Percentiles rank a stretch among this genome's conserved stretches.
Evolutionary conservation across 2,329 filamentous ascomycete species (phyloP).

Genomic region (Claviceps cyperi): DNA sequence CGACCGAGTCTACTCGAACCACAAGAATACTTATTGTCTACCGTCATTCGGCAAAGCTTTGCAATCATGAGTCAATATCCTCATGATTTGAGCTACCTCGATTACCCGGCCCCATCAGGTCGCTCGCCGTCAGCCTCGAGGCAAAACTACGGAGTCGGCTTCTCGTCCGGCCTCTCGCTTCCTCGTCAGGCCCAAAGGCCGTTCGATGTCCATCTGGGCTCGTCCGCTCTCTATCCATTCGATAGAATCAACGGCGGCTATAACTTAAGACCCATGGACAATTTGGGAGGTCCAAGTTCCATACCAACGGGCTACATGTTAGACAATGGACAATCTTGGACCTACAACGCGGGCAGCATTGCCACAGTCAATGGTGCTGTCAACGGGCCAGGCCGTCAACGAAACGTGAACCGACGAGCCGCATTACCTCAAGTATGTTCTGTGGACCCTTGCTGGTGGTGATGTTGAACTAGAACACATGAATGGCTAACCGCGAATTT

Average conservation of each 20-base stretch:
- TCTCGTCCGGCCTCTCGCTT: conserved; percentile 30
- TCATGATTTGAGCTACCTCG: conserved; percentile 55
- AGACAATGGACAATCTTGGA: conserved; percentile 70
- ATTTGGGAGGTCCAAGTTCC: conserved; percentile 23
- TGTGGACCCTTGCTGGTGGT: too few species aligned
- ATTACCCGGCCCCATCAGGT: conserved; percentile 44
- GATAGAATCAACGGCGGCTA: conserved; percentile 50
- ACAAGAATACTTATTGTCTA: conserved; percentile 13
- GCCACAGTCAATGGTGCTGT: conserved; percentile 48
- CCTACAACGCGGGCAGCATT: conserved; percentile 54
- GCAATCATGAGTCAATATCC: conserved; percentile 31
- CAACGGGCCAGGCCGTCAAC: conserved; percentile 45
- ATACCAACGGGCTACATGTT: conserved; percentile 35
- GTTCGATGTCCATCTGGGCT: conserved; percentile 55
- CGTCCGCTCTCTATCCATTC: conserved; percentile 52
- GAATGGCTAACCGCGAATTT: conserved; percentile 1
- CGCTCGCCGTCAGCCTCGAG: conserved; percentile 55
- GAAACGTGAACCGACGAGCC: conserved; percentile 38
- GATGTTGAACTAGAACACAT: too few species aligned
- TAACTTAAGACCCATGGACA: conserved; percentile 44
- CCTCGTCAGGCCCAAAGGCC: conserved; percentile 51
- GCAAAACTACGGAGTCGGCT: conserved; percentile 42
- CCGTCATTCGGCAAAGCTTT: conserved; percentile 9
- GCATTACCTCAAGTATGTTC: conserved; percentile 60
- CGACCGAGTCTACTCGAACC: conserved; percentile 1